Evolutionary conservation across 2,329 filamentous ascomycete species (phyloP), one percentile per base, ranked within the genome.

Genomic region (Fusarium sp.): DNA sequence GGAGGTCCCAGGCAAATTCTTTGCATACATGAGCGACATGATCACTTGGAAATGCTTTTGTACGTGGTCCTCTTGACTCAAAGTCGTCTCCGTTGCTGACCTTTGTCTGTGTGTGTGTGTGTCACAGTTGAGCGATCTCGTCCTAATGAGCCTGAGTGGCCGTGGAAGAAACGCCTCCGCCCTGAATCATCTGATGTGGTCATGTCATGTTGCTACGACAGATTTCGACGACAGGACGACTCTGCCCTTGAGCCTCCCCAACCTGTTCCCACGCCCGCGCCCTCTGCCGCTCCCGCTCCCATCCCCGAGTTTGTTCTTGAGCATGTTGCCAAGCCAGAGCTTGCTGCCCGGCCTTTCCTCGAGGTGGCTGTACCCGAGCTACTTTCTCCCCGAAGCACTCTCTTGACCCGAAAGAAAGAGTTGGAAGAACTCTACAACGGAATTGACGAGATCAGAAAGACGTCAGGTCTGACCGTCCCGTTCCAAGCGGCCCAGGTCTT

Each of bases 11-110:
- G 29, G 46, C 4, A 53, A 60, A 18, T 51, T 54, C 33, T 60
- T 60, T 40, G 44, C 46, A 2, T 60, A 20, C 27, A 18, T 60
- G 31, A 34, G 42, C 7, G 58, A 60, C 25, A 38, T 25, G 14
- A n/a, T 60, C 23, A 40, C 25, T 14, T 60, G 58, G 58, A 36
- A 53, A n/a, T 31, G 58, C 34, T 60, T 60, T 16, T 60, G 58
- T 60, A 16, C 40, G 58, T 42, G 13, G 5, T 10, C 4, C 23
- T 16, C 13, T 23, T 6, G 29, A 18, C 13, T 16, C 18, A 10
- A 9, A 34, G 11, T 16, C 8, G 29, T n/a, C 25, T 14, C 16
- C 6, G 23, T n/a, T 23, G 23, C 46, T 42, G 9, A 53, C 33
- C 4, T 31, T 38, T 13, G 23, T 29, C 20, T 23, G 25, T 27